phyloP scores from a whole-genome alignment of 495 filamentous ascomycete genomes.

The Polyplosphaeria fusca region DNA sequence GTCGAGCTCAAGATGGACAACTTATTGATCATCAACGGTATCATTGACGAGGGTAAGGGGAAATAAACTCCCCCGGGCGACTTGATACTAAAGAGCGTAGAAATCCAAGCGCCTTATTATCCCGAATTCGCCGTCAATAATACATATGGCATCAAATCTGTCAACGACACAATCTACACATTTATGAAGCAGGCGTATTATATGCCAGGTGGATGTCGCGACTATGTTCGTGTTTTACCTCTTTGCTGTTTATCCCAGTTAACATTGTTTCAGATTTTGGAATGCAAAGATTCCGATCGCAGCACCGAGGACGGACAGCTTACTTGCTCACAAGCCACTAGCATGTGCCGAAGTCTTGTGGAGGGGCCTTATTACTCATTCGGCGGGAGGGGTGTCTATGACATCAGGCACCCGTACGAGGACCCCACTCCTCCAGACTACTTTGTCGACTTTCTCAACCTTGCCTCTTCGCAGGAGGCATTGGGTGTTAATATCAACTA shows the following conservation, averaged over 20 bases:
- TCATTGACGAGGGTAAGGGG: slow-evolving; percentile 63
- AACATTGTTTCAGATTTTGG: slow-evolving; percentile 43
- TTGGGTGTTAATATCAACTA: slow-evolving; percentile 55
- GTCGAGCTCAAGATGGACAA: slow-evolving; percentile 56
- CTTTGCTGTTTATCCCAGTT: too few relatives aligned
- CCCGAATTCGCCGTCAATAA: slow-evolving; percentile 70
- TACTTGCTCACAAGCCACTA: slow-evolving; percentile 41
- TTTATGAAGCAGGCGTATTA: slow-evolving; percentile 49
- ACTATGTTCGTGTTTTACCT: too few relatives aligned
- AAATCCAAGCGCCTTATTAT: slow-evolving; percentile 64
- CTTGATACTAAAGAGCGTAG: neutral
- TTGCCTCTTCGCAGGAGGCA: slow-evolving; percentile 45
- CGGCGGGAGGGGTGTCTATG: slow-evolving; percentile 49
- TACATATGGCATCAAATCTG: slow-evolving; percentile 66
- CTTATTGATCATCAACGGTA: slow-evolving; percentile 62
- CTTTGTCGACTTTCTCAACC: slow-evolving; percentile 50
- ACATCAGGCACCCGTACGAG: slow-evolving; percentile 49
- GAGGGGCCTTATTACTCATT: slow-evolving; percentile 47
- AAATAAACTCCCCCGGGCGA: neutral
- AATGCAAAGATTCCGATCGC: slow-evolving; percentile 37
- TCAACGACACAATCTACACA: slow-evolving; percentile 55
- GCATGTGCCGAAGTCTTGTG: slow-evolving; percentile 47
- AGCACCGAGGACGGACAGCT: slow-evolving; percentile 43
- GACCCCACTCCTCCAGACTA: slow-evolving; percentile 52
- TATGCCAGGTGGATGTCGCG: slow-evolving; percentile 39